Base-by-base conservation (phyloP, 75 land plant genomes). In the Pinus tabuliformis region DNA sequence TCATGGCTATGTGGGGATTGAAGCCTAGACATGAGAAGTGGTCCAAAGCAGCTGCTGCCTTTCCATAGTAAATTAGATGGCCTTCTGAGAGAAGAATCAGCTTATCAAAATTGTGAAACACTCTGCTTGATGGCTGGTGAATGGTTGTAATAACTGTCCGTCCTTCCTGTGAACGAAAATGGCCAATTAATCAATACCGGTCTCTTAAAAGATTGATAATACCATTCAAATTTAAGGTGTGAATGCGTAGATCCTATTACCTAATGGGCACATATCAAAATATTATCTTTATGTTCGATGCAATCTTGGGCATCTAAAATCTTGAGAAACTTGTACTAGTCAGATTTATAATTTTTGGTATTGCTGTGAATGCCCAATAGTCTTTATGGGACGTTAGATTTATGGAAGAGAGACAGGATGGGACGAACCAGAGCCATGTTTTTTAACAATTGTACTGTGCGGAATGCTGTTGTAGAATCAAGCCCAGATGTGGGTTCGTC, bases 401-500 rank as follows among this genome's bases (percentile, higher is more conserved):
- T 1, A 82, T 18, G 58, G 79, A 82, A 3, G 87, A 73, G 2
- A 42, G 59, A 33, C 49, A 30, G 11, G 70, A 22, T 9, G 56
- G 28, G 24, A 63, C 70, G 6, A 61, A 74, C 83, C 71, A 62
- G 79, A 16, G 90, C 90, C 64, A 89, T 22, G 37, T 71, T 62
- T 1, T 28, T 83, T 71, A 92, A 57, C 15, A 83, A 76, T 17
- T 78, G 49, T 26, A 90, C 79, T 59, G 88, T 20, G 64, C 90
- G 72, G 58, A 78, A 57, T 42, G 94, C 94, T 33, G 92, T 86
- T 28, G 94, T 90, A 7, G 94, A 85, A 80, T 92, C 94, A 59
- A 92, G 65, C 37, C 94, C 94, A 22, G 90, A 87, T 16, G 92
- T 92, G 42, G 94, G 94, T 83, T 92, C 94, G 68, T 92, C 94